Conservation (phyloP, 208 protist species). For the Crithidia brevicula region DNA sequence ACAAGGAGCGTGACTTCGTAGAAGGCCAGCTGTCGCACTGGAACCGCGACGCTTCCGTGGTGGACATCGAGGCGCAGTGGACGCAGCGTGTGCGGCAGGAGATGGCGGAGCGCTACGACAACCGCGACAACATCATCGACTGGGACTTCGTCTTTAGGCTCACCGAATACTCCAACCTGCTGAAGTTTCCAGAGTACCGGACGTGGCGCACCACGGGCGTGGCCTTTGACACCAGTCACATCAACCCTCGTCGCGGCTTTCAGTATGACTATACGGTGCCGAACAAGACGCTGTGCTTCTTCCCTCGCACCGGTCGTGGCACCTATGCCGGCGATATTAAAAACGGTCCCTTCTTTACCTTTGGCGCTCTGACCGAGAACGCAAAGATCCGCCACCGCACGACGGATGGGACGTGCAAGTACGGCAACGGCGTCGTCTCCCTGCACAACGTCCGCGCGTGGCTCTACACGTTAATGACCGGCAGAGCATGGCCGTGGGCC, state of each 20-base stretch:
- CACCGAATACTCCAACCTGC: slow-evolving; percentile 81
- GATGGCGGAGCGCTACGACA: slow-evolving; percentile 93
- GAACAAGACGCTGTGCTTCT: slow-evolving; percentile 91
- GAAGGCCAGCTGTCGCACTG: slow-evolving; percentile 85
- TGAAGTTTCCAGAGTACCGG: slow-evolving; percentile 92
- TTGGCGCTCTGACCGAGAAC: slow-evolving; percentile 82
- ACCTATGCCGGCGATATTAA: slow-evolving; percentile 86
- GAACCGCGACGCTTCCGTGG: slow-evolving; percentile 58
- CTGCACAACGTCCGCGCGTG: slow-evolving; percentile 92
- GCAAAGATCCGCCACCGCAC: slow-evolving; percentile 66
- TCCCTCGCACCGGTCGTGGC: slow-evolving; percentile 69
- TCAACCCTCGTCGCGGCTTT: slow-evolving; percentile 85
- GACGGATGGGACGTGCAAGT: slow-evolving; percentile 88
- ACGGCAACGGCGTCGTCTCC: slow-evolving; percentile 86
- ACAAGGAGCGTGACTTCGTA: slow-evolving; percentile 87
- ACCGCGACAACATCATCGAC: slow-evolving; percentile 92
- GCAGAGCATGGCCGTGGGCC: slow-evolving; percentile 77
- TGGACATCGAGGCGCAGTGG: slow-evolving; percentile 70
- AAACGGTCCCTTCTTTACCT: slow-evolving; percentile 84
- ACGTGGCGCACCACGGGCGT: slow-evolving; percentile 87
- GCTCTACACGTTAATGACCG: slow-evolving; percentile 89
- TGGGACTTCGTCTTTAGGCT: slow-evolving; percentile 93
- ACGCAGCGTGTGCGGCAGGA: slow-evolving; percentile 74
- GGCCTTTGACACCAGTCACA: slow-evolving; percentile 86
- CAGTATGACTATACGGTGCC: slow-evolving; percentile 76